Conservation (phyloP, 2,329 filamentous ascomycete species). For the Hypomyces perniciosus region DNA sequence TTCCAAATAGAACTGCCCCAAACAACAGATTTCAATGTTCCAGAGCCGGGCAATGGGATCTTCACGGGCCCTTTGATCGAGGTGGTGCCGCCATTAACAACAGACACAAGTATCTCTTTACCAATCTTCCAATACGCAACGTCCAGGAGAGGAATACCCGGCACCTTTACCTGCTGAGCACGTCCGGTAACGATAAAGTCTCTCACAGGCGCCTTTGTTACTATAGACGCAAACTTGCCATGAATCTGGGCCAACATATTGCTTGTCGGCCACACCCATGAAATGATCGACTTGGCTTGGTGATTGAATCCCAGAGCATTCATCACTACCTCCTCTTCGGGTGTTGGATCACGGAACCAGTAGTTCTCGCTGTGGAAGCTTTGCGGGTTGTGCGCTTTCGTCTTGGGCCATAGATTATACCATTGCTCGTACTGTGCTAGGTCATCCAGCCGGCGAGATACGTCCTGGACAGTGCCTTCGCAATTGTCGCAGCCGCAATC, state of each 20-base stretch:
- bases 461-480: slow-evolving; percentile 45
- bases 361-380: slow-evolving; percentile 43
- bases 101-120: slow-evolving; percentile 16
- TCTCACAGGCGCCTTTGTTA: slow-evolving; percentile 31
- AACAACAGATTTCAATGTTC: slow-evolving; percentile 2
- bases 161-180: slow-evolving; percentile 12
- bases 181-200: slow-evolving; percentile 34
- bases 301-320: slow-evolving; percentile 39
- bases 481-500: slow-evolving; percentile 61
- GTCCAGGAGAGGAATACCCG: slow-evolving; percentile 13
- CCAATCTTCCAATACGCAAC: slow-evolving; percentile 19
- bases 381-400: slow-evolving; percentile 41
- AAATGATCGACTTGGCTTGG: slow-evolving; percentile 37
- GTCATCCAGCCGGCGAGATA: slow-evolving; percentile 36
- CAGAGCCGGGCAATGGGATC: slow-evolving; percentile 13
- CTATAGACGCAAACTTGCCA: slow-evolving; percentile 32
- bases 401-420: slow-evolving; percentile 38
- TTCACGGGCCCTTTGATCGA: slow-evolving; percentile 11
- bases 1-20: slow-evolving; percentile 19
- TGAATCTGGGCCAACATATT: slow-evolving; percentile 31
- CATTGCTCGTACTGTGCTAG: slow-evolving; percentile 33
- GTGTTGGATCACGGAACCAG: slow-evolving; percentile 40
- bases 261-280: slow-evolving; percentile 41
- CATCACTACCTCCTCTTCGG: slow-evolving; percentile 40
- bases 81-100: slow-evolving; percentile 20